Evolutionary conservation across 2,329 filamentous ascomycete genomes (phyloP), one percentile per base, ranked within the genome.

Genomic region (Waltergamsia citrina): DNA sequence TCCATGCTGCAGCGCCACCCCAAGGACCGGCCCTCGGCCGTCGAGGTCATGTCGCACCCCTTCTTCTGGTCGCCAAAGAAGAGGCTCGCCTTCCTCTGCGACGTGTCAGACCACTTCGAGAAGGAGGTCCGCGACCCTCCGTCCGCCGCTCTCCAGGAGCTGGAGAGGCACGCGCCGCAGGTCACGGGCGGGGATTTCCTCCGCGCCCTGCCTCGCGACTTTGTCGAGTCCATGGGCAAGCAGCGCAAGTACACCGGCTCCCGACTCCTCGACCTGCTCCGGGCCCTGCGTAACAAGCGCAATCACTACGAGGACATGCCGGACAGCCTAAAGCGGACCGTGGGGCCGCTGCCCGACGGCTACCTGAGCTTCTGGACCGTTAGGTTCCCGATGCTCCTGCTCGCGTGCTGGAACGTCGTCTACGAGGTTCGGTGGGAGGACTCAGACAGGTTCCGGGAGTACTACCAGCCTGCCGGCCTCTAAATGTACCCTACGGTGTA

Each of bases 301-400:
- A 94, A 96, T 43, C 92, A 98, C 53, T 98, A 95, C 54, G 88
- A 94, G 50, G 92, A 98, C 54, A 90, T 98, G 85, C 73, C 84
- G 6, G 83, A 88, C 11, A 63, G 76, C 32, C 71, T 94, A 41
- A 90, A 72, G 48, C 64, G 63, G 40, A 54, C 57, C 20, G 84
- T 94, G 1, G 87, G 86, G 0, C 61, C 78, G 7, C 52, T 90
- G 38, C 82, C 86, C 0, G 79, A 86, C 11, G 85, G 85, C 0
- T 95, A 94, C 51, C 62, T 94, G 29, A 68, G 67, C 9, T 94
- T 93, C 50, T 95, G 87, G 85, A 83, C 82, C 0, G 65, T 73
- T 7, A 69, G 74, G 38, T 95, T 95, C 50, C 86, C 87, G 4
- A 76, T 72, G 44, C 56, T 95, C 45, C 53, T 95, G 38, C 78